Evolutionary conservation across 805 yeast genomes (phyloP).

Genomic region (Candida bentonensis): DNA sequence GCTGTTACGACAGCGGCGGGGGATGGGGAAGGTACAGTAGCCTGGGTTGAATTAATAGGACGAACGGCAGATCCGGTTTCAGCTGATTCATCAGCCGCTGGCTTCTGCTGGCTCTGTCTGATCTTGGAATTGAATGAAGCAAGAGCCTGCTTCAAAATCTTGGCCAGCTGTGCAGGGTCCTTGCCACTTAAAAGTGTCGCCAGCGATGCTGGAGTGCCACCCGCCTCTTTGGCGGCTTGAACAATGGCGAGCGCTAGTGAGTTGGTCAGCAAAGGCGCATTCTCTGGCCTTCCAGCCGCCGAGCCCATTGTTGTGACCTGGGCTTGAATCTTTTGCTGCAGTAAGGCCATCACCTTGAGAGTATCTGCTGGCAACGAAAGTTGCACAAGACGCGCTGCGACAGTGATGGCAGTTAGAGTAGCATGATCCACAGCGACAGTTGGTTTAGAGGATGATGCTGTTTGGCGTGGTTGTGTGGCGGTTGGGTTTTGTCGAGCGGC

Average conservation of each 20-base stretch:
- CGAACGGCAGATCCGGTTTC: conserved; percentile 3
- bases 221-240: conserved; percentile 65
- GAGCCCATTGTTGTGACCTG: conserved; percentile 67
- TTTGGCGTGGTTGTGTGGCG: neutral
- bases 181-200: conserved; percentile 11
- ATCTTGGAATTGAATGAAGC: conserved; percentile 4
- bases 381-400: neutral
- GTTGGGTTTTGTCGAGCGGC: neutral
- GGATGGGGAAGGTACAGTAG: conserved; percentile 4
- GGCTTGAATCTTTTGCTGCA: conserved; percentile 75
- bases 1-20: conserved; percentile 4
- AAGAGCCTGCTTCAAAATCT: conserved; percentile 11
- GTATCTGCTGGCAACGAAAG: conserved; percentile 38
- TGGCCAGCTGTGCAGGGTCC: conserved; percentile 14
- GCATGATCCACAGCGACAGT: neutral
- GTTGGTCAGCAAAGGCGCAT: conserved; percentile 73
- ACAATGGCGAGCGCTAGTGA: conserved; percentile 90
- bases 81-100: conserved; percentile 6
- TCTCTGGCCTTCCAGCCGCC: conserved; percentile 51
- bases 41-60: conserved; percentile 1
- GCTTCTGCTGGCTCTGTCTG: conserved; percentile 2
- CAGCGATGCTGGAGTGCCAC: conserved; percentile 17
- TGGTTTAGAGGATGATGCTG: neutral
- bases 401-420: neutral
- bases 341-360: conserved; percentile 59